Evolutionary conservation across 176 grass and related monocot species (phyloP).

Genomic region (Rhynchospora tenuis): DNA sequence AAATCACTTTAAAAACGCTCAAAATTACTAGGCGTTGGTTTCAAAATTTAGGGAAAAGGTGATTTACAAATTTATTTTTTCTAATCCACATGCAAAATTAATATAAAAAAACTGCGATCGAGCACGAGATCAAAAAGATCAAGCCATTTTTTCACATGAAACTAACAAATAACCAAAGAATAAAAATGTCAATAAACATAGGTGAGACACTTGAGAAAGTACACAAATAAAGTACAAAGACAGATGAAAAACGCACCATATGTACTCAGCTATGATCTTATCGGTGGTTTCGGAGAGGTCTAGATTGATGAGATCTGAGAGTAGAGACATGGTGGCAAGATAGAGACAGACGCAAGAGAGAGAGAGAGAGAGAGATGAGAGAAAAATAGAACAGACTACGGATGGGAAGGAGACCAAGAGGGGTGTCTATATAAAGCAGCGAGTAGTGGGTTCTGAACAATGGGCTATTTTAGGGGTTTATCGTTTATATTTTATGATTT

Average conservation of each 20-base stretch:
- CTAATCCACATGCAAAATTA: background rate
- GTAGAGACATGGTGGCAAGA: conserved; percentile 60
- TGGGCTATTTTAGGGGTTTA: background rate
- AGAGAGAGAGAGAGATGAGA: background rate
- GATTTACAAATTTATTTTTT: background rate
- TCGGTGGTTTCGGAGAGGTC: conserved; percentile 64
- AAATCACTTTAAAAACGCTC: background rate
- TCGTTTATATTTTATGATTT: background rate
- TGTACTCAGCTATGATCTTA: conserved; percentile 99
- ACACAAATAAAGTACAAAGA: background rate
- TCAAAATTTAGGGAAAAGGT: background rate
- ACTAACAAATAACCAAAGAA: background rate
- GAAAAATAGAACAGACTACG: background rate
- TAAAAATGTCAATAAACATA: background rate
- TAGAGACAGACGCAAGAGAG: background rate
- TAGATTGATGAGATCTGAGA: conserved; percentile 94
- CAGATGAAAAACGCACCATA: conserved; percentile 53
- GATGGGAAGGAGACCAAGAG: background rate
- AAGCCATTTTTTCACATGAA: background rate
- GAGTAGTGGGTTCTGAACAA: background rate
- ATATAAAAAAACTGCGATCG: background rate
- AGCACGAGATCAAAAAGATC: background rate
- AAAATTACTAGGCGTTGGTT: background rate
- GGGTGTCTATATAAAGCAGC: conserved; percentile 21
- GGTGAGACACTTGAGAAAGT: background rate